These are phyloP conservation scores for Epichloe aotearoae DNA, from an alignment of 2,329 filamentous ascomycete genomes.

Conservation along the genomic window DNA sequence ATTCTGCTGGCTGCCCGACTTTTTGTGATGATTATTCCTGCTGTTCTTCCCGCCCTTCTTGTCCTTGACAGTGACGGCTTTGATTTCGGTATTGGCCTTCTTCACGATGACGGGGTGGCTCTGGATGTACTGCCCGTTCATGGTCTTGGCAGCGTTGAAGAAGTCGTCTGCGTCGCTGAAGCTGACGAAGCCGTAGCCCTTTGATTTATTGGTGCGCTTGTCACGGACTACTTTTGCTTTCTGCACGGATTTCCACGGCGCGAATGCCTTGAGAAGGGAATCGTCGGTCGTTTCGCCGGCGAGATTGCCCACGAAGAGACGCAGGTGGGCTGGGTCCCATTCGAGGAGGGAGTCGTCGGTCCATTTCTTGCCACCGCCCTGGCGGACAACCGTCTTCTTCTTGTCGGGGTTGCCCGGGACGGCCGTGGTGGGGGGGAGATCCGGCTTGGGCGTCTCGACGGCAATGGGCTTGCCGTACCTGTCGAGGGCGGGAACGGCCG, in stretches of 20 bases:
- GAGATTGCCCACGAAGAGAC: slow-evolving; percentile 91
- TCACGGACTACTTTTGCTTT: slow-evolving; percentile 91
- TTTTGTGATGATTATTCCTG: slow-evolving; percentile 17
- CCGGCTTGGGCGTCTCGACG: slow-evolving; percentile 16
- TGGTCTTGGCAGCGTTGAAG: slow-evolving; percentile 91
- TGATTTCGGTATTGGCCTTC: slow-evolving; percentile 86
- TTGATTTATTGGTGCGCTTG: slow-evolving; percentile 91
- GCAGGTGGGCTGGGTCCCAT: slow-evolving; percentile 91
- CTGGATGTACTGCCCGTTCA: slow-evolving; percentile 98
- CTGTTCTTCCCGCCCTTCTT: slow-evolving; percentile 28
- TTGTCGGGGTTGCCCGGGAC: slow-evolving; percentile 42
- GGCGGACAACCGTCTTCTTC: slow-evolving; percentile 76
- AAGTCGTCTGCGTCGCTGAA: slow-evolving; percentile 94
- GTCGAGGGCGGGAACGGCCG: slow-evolving; percentile 16
- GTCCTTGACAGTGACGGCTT: slow-evolving; percentile 56
- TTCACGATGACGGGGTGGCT: slow-evolving; percentile 83
- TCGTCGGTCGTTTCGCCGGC: slow-evolving; percentile 97
- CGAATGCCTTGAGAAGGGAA: slow-evolving; percentile 84
- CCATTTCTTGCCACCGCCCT: slow-evolving; percentile 88
- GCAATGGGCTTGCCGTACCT: slow-evolving; percentile 19
- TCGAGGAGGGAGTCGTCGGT: slow-evolving; percentile 78
- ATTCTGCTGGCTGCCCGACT: not conserved
- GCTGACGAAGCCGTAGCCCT: slow-evolving; percentile 92
- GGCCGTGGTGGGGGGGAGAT: slow-evolving; percentile 26
- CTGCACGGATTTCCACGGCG: slow-evolving; percentile 73